Percentiles rank a stretch among this genome's conserved stretches.
Evolutionary conservation across 441 rosid species (phyloP).

Genomic region (Erysimum cheiri): DNA sequence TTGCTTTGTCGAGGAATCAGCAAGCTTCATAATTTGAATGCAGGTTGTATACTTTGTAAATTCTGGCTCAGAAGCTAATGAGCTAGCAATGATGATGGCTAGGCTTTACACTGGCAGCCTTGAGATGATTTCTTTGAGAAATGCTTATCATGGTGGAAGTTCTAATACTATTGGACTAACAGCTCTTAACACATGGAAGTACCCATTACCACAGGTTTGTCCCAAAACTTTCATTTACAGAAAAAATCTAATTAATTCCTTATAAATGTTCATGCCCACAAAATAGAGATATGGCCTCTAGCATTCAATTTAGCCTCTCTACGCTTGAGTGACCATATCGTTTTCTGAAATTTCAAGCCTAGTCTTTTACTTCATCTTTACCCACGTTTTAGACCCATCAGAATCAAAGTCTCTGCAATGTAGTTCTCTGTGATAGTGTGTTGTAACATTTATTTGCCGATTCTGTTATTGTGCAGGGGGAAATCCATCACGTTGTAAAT

Average conservation of each 20-base stretch:
- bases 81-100: conserved; percentile 95
- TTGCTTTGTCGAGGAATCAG: conserved; percentile 19
- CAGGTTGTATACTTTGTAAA: conserved; percentile 93
- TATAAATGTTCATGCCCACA: neutral
- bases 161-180: conserved; percentile 85
- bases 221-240: neutral
- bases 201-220: conserved; percentile 85
- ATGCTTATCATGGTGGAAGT: conserved; percentile 98
- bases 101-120: conserved; percentile 82
- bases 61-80: conserved; percentile 96
- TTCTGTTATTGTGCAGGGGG: conserved; percentile 62
- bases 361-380: conserved; percentile 3
- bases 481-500: conserved; percentile 88
- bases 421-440: neutral
- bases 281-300: neutral
- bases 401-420: conserved; percentile 1
- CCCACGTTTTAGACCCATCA: conserved; percentile 5
- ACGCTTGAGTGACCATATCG: conserved; percentile 7
- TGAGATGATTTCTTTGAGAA: conserved; percentile 87
- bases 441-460: conserved; percentile 10
- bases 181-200: conserved; percentile 90
- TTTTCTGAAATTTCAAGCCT: neutral
- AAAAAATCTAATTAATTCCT: neutral
- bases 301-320: neutral
- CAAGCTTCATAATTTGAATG: conserved; percentile 38